Conservation (phyloP, 2,329 filamentous ascomycete genomes). For the Penicillium corylophilum region DNA sequence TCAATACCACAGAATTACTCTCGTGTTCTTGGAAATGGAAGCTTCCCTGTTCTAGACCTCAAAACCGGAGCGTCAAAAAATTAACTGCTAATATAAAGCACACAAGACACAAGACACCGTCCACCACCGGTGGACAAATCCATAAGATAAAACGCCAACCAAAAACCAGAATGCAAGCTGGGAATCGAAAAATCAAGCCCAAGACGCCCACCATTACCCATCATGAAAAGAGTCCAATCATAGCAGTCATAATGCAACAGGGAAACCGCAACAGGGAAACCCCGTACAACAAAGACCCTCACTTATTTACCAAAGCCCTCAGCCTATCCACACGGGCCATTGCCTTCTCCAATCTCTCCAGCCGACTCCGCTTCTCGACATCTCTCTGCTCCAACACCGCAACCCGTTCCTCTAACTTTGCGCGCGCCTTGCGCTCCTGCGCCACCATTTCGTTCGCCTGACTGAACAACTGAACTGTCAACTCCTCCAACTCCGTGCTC, state of each 20-base stretch:
- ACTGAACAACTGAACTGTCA: slow-evolving; percentile 60
- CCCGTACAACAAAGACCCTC: not conserved
- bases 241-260: slow-evolving; percentile 13
- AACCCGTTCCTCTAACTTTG: slow-evolving; percentile 50
- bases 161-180: slow-evolving; percentile 9
- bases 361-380: slow-evolving; percentile 50
- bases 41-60: not conserved
- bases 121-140: not conserved
- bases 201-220: slow-evolving; percentile 9
- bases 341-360: slow-evolving; percentile 57
- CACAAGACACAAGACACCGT: not conserved
- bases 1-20: not conserved
- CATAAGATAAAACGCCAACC: slow-evolving; percentile 6
- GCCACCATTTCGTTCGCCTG: slow-evolving; percentile 69
- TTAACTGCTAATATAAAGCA: not conserved
- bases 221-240: slow-evolving; percentile 4
- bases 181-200: slow-evolving; percentile 12
- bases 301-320: slow-evolving; percentile 50
- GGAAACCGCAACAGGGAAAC: too few relatives aligned
- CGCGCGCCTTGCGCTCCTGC: slow-evolving; percentile 58
- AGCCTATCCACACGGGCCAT: slow-evolving; percentile 59
- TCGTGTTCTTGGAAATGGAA: not conserved
- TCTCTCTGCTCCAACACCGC: slow-evolving; percentile 48
- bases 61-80: not conserved
- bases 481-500: slow-evolving; percentile 60